Evolutionary conservation across 2,329 filamentous ascomycete genomes (phyloP).

Genomic region (Penicillium sp.): DNA sequence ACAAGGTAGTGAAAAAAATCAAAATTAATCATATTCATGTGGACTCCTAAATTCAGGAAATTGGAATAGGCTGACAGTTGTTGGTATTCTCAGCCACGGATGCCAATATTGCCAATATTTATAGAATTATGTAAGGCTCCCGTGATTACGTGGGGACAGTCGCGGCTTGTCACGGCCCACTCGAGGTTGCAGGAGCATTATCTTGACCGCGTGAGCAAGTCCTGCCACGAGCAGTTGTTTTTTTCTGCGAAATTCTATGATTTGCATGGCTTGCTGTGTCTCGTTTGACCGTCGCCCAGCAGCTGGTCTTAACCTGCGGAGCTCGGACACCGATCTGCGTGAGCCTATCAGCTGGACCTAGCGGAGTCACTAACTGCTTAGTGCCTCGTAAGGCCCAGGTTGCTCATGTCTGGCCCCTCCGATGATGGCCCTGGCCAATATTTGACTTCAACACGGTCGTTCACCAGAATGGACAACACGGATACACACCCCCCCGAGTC

Average conservation of each 20-base stretch:
- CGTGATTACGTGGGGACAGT: not conserved
- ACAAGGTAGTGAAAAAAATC: no score
- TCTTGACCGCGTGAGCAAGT: not conserved
- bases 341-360: constrained; percentile 34
- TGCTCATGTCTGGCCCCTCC: constrained; percentile 29
- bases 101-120: no score
- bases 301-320: constrained; percentile 5
- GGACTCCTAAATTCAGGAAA: no score
- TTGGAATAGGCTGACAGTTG: no score
- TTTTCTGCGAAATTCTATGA: not conserved
- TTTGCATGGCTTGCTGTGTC: not conserved
- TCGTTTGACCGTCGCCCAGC: not conserved
- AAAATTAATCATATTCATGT: no score
- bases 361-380: constrained; percentile 26
- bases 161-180: not conserved
- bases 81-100: no score
- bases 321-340: constrained; percentile 29
- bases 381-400: constrained; percentile 31
- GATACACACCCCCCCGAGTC: constrained; percentile 28
- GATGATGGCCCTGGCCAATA: constrained; percentile 28
- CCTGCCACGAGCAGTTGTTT: not conserved
- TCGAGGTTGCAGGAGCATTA: not conserved
- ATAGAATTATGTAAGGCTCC: constrained; percentile 1
- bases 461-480: constrained; percentile 38
- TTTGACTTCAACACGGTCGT: constrained; percentile 34